Conservation (phyloP, 352 stramenopile species). For the Phytophthora boehmeriae region DNA sequence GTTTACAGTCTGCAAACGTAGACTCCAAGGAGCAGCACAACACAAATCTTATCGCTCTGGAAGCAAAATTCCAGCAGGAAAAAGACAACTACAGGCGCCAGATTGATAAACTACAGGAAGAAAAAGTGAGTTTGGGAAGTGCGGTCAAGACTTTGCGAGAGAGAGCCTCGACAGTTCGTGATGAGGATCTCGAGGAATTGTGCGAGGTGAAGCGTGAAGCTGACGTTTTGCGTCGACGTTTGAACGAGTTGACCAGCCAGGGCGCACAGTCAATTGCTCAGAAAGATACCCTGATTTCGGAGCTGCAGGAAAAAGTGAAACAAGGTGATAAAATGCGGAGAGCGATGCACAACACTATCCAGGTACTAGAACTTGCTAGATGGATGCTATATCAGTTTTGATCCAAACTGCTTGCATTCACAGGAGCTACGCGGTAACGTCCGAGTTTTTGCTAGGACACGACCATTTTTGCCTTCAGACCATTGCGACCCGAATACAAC, state of each 20-base stretch:
- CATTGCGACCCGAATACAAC: constrained; percentile 49
- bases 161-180: constrained; percentile 51
- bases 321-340: constrained; percentile 87
- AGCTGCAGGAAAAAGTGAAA: constrained; percentile 77
- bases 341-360: constrained; percentile 98
- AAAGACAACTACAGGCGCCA: constrained; percentile 39
- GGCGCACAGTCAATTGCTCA: constrained; percentile 68
- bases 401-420: constrained; percentile 5
- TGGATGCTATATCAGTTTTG: neutral
- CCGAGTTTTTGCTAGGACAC: constrained; percentile 95
- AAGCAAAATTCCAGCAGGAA: constrained; percentile 51
- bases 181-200: constrained; percentile 72
- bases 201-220: constrained; percentile 73
- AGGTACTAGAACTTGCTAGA: constrained; percentile 40
- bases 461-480: constrained; percentile 90
- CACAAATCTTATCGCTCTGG: constrained; percentile 34
- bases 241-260: constrained; percentile 70
- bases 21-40: constrained; percentile 46
- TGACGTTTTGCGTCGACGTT: constrained; percentile 68
- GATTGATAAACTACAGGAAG: constrained; percentile 70
- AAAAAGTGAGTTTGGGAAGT: constrained; percentile 77
- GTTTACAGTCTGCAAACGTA: constrained; percentile 42
- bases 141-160: constrained; percentile 71
- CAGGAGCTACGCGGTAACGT: constrained; percentile 99
- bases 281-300: constrained; percentile 69